Percentiles rank a stretch among this genome's conserved stretches.
These are phyloP conservation scores for Rhizopus stolonifer DNA, from an alignment of 371 early-diverging fungal species.

Conservation along the genomic window DNA sequence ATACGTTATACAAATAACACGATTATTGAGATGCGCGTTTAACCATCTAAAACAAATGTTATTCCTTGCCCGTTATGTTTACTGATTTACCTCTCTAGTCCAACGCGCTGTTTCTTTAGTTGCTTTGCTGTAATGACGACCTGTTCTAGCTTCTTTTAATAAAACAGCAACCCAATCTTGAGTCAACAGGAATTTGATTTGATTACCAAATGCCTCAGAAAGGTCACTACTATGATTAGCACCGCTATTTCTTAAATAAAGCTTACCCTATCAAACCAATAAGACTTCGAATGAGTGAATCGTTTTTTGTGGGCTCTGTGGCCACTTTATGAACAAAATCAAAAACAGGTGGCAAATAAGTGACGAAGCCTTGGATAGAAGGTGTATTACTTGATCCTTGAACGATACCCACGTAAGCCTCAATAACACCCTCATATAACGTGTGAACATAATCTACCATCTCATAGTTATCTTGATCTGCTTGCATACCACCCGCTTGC, in stretches of 20 bases:
- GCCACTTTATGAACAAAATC: constrained; percentile 69
- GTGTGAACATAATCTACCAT: constrained; percentile 82
- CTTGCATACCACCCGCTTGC: constrained; percentile 76
- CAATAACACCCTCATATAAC: constrained; percentile 86
- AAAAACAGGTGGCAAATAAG: constrained; percentile 69
- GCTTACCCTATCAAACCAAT: constrained; percentile 83
- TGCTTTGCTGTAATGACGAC: constrained; percentile 54
- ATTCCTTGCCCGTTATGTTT: too few relatives aligned
- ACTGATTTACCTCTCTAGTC: constrained; percentile 59
- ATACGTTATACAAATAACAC: too few relatives aligned
- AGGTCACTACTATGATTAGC: constrained; percentile 50
- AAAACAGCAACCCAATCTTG: constrained; percentile 64
- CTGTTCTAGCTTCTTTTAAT: constrained; percentile 75
- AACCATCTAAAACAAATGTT: constrained; percentile 17
- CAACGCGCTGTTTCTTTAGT: constrained; percentile 84
- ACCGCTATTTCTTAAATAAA: not conserved
- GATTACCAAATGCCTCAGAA: constrained; percentile 76
- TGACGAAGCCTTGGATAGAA: constrained; percentile 57
- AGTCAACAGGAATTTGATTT: constrained; percentile 60
- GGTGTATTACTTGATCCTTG: constrained; percentile 81
- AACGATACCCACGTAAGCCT: constrained; percentile 93
- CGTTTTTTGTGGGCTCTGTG: constrained; percentile 59
- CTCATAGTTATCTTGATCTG: constrained; percentile 66
- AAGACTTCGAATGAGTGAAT: constrained; percentile 66
- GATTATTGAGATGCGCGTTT: constrained; percentile 27